A percentile compares a stretch with the other conserved stretches of the same genome.
These are phyloP conservation scores for Acidiella bohemica DNA, from an alignment of 495 filamentous ascomycete species.

Conservation along the genomic window DNA sequence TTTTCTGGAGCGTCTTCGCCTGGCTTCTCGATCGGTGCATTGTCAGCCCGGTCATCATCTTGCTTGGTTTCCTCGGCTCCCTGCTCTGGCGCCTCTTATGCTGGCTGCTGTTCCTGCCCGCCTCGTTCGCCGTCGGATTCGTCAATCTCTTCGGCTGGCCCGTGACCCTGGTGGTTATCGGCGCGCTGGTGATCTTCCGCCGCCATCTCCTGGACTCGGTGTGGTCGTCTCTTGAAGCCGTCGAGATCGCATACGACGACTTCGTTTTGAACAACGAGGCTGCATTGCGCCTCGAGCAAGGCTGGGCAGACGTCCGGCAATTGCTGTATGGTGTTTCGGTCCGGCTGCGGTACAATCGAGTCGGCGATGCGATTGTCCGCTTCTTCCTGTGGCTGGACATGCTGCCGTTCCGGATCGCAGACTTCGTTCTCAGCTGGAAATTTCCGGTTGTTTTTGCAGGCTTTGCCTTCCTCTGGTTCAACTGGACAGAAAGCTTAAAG, in stretches of 20 bases:
- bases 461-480: too few relatives aligned
- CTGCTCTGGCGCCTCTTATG: neutral
- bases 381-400: neutral
- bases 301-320: neutral
- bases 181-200: neutral
- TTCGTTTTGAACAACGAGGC: slow-evolving; percentile 1
- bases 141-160: neutral
- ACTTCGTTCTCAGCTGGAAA: neutral
- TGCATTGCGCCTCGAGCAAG: slow-evolving; percentile 1
- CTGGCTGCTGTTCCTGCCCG: too few relatives aligned
- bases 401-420: neutral
- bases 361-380: neutral
- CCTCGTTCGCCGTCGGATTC: too few relatives aligned
- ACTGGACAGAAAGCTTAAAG: neutral
- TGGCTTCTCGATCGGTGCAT: neutral
- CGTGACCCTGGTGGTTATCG: neutral
- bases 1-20: neutral
- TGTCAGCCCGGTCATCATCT: neutral
- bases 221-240: neutral
- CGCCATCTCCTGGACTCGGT: neutral
- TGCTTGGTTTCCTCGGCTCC: neutral
- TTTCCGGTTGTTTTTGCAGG: too few relatives aligned
- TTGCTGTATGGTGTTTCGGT: neutral
- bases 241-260: neutral
- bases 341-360: slow-evolving; percentile 2